These are phyloP conservation scores for Lophiotrema nucula DNA, from an alignment of 495 filamentous ascomycete genomes.

Conservation along the genomic window DNA sequence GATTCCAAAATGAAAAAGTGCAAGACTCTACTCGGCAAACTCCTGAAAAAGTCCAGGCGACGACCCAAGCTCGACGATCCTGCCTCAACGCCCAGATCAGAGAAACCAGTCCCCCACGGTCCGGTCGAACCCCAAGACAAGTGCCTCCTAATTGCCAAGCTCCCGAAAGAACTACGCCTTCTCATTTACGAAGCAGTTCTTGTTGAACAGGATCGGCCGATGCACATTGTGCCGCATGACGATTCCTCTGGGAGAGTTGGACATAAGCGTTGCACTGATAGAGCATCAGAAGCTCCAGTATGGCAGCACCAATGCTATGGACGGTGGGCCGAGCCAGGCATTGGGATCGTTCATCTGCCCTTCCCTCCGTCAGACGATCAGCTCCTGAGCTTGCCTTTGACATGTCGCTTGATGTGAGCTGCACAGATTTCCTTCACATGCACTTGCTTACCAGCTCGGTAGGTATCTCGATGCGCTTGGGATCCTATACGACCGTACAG, in stretches of 20 bases:
- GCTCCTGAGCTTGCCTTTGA: background rate
- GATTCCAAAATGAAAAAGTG: background rate
- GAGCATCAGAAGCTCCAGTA: background rate
- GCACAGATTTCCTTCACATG: background rate
- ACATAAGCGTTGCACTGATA: background rate
- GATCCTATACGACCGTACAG: background rate
- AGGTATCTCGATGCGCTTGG: background rate
- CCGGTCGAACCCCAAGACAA: background rate
- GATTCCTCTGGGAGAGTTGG: background rate
- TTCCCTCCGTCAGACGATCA: background rate
- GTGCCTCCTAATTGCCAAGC: background rate
- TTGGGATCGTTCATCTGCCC: background rate
- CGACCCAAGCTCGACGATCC: background rate
- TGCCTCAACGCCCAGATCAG: background rate
- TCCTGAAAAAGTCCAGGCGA: background rate
- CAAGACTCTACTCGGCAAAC: background rate
- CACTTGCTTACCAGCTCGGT: background rate
- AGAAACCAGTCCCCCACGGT: background rate
- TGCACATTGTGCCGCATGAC: background rate
- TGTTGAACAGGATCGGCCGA: background rate
- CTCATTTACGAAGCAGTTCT: background rate
- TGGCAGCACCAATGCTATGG: background rate
- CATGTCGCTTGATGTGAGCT: background rate
- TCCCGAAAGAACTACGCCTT: background rate
- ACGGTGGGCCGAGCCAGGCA: background rate